phyloP scores from a whole-genome alignment of 768 basidiomycete species.

The Gloeostereum incarnatum region DNA sequence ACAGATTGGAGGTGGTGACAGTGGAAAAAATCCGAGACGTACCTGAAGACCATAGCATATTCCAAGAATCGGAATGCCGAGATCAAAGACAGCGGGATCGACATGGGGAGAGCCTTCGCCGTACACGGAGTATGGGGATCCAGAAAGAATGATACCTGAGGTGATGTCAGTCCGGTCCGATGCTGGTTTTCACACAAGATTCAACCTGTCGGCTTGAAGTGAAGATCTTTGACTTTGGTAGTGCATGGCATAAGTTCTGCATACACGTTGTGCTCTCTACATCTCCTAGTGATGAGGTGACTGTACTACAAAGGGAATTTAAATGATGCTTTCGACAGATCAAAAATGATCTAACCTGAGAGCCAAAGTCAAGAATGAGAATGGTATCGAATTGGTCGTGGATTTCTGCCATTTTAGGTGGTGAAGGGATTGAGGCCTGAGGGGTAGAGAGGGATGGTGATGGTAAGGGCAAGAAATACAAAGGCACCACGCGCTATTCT shows the following conservation, averaged over 20 bases:
- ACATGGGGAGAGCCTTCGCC: slow-evolving; percentile 89
- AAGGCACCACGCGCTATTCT: too few relatives aligned
- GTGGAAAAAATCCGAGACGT: slow-evolving; percentile 10
- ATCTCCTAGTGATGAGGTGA: slow-evolving; percentile 94
- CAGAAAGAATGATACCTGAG: slow-evolving; percentile 88
- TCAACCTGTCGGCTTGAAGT: slow-evolving; percentile 90
- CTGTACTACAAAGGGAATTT: slow-evolving; percentile 58
- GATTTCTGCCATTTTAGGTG: slow-evolving; percentile 90
- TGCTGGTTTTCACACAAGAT: not conserved
- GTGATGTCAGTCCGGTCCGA: not conserved
- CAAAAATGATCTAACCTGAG: slow-evolving; percentile 51
- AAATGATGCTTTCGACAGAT: slow-evolving; percentile 7
- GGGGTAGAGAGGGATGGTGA: too few relatives aligned
- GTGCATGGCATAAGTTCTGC: slow-evolving; percentile 98
- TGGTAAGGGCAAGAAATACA: too few relatives aligned
- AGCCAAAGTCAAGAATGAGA: slow-evolving; percentile 95
- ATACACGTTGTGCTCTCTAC: slow-evolving; percentile 95
- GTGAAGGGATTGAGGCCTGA: too few relatives aligned
- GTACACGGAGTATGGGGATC: slow-evolving; percentile 97
- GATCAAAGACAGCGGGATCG: slow-evolving; percentile 82
- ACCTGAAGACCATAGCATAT: slow-evolving; percentile 98
- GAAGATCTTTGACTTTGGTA: slow-evolving; percentile 75
- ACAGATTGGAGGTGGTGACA: not conserved
- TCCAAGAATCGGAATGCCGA: slow-evolving; percentile 87
- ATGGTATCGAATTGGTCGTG: slow-evolving; percentile 95